These are phyloP conservation scores for Ceratocystiopsis sp. DNA, from an alignment of 2,329 filamentous ascomycete genomes.

Conservation along the genomic window DNA sequence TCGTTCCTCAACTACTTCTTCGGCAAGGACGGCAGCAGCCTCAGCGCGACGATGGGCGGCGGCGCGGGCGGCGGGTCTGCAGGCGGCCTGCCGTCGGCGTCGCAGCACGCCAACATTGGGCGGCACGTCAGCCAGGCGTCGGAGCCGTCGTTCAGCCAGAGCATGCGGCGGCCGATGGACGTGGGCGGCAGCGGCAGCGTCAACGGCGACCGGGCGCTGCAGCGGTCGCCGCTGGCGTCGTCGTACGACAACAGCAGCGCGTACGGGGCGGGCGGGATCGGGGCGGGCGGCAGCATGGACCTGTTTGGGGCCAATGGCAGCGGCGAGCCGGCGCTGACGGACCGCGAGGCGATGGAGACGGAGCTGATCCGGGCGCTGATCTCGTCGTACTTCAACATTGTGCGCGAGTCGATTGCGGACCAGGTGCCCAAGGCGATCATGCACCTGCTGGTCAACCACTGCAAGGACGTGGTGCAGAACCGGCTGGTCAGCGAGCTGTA, in stretches of 20 bases:
- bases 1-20: slow-evolving; percentile 99
- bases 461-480: slow-evolving; percentile 96
- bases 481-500: slow-evolving; percentile 90
- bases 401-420: slow-evolving; percentile 94
- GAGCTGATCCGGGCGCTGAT: slow-evolving; percentile 94
- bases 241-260: too few species aligned
- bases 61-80: neutral
- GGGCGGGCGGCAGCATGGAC: slow-evolving; percentile 6
- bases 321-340: slow-evolving; percentile 75
- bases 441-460: slow-evolving; percentile 96
- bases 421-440: slow-evolving; percentile 98
- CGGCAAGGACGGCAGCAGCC: slow-evolving; percentile 58
- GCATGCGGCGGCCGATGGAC: slow-evolving; percentile 49
- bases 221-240: neutral
- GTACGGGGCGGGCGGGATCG: slow-evolving; percentile 1
- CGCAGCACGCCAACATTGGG: slow-evolving; percentile 22
- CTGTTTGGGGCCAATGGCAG: slow-evolving; percentile 25
- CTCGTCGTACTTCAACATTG: slow-evolving; percentile 97
- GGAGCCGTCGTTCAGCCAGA: slow-evolving; percentile 71
- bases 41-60: slow-evolving; percentile 12
- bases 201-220: slow-evolving; percentile 1
- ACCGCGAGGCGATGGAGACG: slow-evolving; percentile 92
- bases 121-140: slow-evolving; percentile 62
- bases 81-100: slow-evolving; percentile 7
- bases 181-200: slow-evolving; percentile 2